phyloP scores from a whole-genome alignment of 192 early-diverging fungal species.

The Mortierella claussenii region DNA sequence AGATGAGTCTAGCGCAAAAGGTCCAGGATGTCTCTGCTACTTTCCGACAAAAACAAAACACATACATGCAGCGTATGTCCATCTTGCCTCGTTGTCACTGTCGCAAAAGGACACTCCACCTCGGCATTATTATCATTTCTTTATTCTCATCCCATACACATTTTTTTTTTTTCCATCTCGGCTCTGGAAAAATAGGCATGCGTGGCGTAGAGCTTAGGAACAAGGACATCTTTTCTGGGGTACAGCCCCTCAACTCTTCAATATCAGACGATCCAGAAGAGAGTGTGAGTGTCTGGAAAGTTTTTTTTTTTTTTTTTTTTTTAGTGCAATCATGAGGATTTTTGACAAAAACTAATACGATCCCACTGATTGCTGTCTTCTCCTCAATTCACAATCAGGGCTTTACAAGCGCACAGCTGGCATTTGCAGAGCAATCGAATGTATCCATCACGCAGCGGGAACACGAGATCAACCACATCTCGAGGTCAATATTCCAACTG shows the following conservation, averaged over 20 bases:
- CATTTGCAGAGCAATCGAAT: slow-evolving; percentile 81
- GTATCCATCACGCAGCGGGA: slow-evolving; percentile 84
- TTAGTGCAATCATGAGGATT: no score
- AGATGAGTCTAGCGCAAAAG: slow-evolving; percentile 86
- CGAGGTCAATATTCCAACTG: slow-evolving; percentile 87
- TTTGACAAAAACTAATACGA: no score
- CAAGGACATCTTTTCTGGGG: slow-evolving; percentile 42
- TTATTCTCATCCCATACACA: neutral
- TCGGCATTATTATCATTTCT: neutral
- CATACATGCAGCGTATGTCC: slow-evolving; percentile 84
- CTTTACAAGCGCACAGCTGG: slow-evolving; percentile 89
- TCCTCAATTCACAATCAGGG: slow-evolving; percentile 55
- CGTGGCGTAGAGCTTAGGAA: slow-evolving; percentile 49
- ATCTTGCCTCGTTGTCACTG: neutral
- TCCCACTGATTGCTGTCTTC: neutral
- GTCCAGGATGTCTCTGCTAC: slow-evolving; percentile 84
- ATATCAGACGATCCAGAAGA: slow-evolving; percentile 44
- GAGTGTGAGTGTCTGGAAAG: slow-evolving; percentile 22
- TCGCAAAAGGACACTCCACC: no score
- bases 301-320: no score
- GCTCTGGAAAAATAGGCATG: slow-evolving; percentile 37
- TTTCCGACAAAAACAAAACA: slow-evolving; percentile 91
- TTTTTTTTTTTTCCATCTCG: no score
- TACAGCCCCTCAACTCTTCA: slow-evolving; percentile 39
- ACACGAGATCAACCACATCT: slow-evolving; percentile 92